Percentiles rank a stretch among this genome's conserved stretches.
phyloP scores from a whole-genome alignment of 2,329 filamentous ascomycete genomes.

The Sclerotiophoma versabilis region DNA sequence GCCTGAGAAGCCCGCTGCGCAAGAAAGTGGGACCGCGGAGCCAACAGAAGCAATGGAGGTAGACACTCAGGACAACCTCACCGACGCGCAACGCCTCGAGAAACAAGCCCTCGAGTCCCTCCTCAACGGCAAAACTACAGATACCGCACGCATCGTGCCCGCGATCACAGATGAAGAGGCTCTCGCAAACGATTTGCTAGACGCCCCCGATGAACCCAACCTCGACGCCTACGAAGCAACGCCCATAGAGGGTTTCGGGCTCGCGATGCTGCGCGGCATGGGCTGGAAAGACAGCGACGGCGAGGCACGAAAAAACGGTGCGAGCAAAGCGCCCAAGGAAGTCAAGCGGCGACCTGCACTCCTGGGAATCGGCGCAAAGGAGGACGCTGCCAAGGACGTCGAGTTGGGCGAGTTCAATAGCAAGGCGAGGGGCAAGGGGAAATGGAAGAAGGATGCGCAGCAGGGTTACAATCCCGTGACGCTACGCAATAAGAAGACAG shows the following conservation, averaged over 20 bases:
- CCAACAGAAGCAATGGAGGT: conserved; percentile 34
- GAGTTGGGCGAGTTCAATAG: conserved; percentile 78
- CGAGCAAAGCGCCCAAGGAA: conserved; percentile 63
- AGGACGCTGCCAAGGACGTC: conserved; percentile 66
- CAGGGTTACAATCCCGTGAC: conserved; percentile 68
- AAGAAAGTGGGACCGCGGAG: conserved; percentile 11
- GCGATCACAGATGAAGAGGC: conserved; percentile 66
- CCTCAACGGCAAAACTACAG: conserved; percentile 47
- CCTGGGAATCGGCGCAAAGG: conserved; percentile 87
- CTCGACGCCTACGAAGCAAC: conserved; percentile 86
- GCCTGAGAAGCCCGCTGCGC: conserved; percentile 33
- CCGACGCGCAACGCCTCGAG: conserved; percentile 53
- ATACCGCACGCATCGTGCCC: conserved; percentile 50
- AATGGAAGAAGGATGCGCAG: conserved; percentile 54
- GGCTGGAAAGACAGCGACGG: conserved; percentile 81
- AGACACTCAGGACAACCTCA: conserved; percentile 40
- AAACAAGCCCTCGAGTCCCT: conserved; percentile 61
- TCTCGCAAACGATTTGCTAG: conserved; percentile 72
- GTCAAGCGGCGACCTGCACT: conserved; percentile 78
- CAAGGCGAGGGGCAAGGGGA: conserved; percentile 57
- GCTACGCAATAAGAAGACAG: conserved; percentile 67
- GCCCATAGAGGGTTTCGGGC: conserved; percentile 93
- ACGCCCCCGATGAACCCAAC: conserved; percentile 76
- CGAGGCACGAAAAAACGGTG: conserved; percentile 54
- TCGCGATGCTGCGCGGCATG: conserved; percentile 89